Conservation (phyloP, 306 rosid genomes). For the Prunus persica region DNA sequence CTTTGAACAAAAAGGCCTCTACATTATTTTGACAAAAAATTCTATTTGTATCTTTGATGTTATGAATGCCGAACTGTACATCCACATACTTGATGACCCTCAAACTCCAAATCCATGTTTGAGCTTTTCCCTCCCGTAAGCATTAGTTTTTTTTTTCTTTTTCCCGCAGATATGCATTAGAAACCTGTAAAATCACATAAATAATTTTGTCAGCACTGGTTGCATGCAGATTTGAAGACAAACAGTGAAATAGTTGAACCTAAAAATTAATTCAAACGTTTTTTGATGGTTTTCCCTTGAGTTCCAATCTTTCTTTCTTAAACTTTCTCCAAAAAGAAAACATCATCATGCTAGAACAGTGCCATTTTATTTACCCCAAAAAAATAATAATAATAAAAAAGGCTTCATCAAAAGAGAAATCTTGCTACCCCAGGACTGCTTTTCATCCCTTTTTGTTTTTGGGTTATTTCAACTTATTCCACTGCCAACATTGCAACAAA, state of each 20-base stretch:
- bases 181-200: constrained; percentile 7
- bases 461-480: background rate
- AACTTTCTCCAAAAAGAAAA: too few relatives aligned
- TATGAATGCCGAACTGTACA: background rate
- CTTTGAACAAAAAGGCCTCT: background rate
- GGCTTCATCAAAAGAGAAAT: too few relatives aligned
- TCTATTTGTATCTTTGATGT: background rate
- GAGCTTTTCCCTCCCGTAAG: background rate
- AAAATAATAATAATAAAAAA: too few relatives aligned
- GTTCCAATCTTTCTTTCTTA: too few relatives aligned
- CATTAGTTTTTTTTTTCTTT: background rate
- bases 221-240: too few relatives aligned
- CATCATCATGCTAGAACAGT: too few relatives aligned
- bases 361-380: too few relatives aligned
- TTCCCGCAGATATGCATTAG: background rate
- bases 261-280: too few relatives aligned
- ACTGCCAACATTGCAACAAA: background rate
- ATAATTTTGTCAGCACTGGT: background rate
- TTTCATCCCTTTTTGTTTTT: too few relatives aligned
- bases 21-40: background rate
- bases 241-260: too few relatives aligned
- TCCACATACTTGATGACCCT: background rate
- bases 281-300: too few relatives aligned
- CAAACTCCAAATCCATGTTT: background rate
- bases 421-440: too few relatives aligned